Evolutionary conservation across 257 asterid genomes (phyloP).

Genomic region (Fraxinus cuspidata): DNA sequence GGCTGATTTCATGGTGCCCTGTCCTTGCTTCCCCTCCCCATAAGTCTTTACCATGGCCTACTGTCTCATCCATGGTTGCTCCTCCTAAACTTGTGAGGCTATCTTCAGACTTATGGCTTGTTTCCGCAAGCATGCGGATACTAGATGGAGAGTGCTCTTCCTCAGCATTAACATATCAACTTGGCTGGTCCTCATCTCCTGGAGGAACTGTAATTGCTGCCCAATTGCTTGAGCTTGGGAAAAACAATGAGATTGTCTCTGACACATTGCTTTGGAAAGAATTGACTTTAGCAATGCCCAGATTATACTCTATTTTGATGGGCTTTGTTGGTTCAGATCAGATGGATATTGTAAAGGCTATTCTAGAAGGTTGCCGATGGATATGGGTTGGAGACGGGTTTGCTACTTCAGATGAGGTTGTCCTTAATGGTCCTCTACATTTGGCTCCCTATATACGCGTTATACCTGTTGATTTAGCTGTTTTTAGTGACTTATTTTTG

Average conservation of each 20-base stretch:
- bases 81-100: constrained; percentile 93
- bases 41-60: constrained; percentile 85
- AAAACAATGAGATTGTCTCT: constrained; percentile 76
- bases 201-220: constrained; percentile 95
- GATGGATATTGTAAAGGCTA: constrained; percentile 86
- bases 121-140: constrained; percentile 96
- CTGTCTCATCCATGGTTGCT: constrained; percentile 79
- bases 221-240: constrained; percentile 97
- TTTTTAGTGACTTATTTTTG: constrained; percentile 80
- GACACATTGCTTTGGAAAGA: constrained; percentile 81
- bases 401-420: constrained; percentile 87
- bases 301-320: constrained; percentile 73
- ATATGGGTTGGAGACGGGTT: constrained; percentile 99
- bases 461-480: constrained; percentile 89
- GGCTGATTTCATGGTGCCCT: constrained; percentile 94
- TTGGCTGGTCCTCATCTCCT: constrained; percentile 94
- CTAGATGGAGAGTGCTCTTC: constrained; percentile 94
- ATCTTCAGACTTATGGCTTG: constrained; percentile 85
- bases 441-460: constrained; percentile 94
- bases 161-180: constrained; percentile 72
- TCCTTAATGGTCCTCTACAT: constrained; percentile 91
- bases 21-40: constrained; percentile 77
- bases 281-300: constrained; percentile 91
- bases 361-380: constrained; percentile 95
- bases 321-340: constrained; percentile 80